Evolutionary conservation across 106 monocot species (phyloP), one percentile per base, ranked within the genome.

Genomic region (Dendrobium huoshanense): DNA sequence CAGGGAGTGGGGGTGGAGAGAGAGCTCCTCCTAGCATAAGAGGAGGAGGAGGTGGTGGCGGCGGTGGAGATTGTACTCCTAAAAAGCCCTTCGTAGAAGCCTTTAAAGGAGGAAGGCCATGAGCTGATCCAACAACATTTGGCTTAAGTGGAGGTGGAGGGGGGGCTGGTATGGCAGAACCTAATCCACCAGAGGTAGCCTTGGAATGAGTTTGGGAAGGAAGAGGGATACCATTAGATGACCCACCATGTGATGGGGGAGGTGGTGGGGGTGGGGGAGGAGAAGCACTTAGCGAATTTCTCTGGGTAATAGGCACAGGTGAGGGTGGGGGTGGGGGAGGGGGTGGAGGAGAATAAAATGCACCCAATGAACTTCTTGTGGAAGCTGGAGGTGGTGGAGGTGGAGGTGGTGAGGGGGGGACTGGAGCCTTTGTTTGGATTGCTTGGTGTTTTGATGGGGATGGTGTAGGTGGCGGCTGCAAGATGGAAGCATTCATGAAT

Each of bases 1-100:
- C 41, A 9, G 75, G 72, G 8, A 58, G 82, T 54, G 74, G 80
- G 7, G 86, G 83, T 15, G 87, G 73, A 25, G 37, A 51, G 64
- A 47, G 74, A 68, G 41, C 54, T 44, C 3, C 43, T 9, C 56
- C 61, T 54, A 9, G 41, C 44, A 55, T 41, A 80, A 41, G 75
- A 18, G 79, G 59, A 33, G 80, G 83, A 68, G 43, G 61, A 27
- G 79, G 48, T 41, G 83, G 83, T 40, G 74, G 24, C 1, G 10
- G 15, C 2, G 33, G 37, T 37, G 74, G 20, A 1, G 20, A 20
- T 3, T 27, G 76, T 47, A 2, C 75, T 76, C 25, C 75, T 49
- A 43, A 74, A 42, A 3, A 74, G 20, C 19, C 73, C 6, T 42
- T 74, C 20, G 18, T 42, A 41, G 43, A 41, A 74, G 3, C 25